A percentile compares a stretch with the other conserved stretches of the same genome.
phyloP scores from a whole-genome alignment of 495 filamentous ascomycete species.

The Neurospora africana region DNA sequence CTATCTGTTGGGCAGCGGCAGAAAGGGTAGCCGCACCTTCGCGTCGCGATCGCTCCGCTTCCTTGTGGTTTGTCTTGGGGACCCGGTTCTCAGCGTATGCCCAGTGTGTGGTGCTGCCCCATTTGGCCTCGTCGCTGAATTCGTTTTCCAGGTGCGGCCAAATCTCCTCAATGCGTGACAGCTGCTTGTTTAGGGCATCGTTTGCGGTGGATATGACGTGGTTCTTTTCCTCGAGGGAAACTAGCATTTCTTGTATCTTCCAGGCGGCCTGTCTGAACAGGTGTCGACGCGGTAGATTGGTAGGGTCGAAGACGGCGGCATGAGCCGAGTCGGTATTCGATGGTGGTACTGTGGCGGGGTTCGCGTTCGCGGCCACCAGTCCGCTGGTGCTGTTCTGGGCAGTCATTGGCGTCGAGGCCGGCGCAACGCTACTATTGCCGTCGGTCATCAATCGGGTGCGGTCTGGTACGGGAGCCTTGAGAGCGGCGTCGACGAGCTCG shows the following conservation, averaged over 20 bases:
- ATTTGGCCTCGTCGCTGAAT: conserved; percentile 87
- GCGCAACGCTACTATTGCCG: conserved; percentile 29
- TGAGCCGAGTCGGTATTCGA: conserved; percentile 29
- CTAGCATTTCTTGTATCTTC: conserved; percentile 64
- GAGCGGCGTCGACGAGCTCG: conserved; percentile 55
- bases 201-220: conserved; percentile 86
- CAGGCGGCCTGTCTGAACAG: conserved; percentile 50
- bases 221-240: conserved; percentile 90
- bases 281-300: conserved; percentile 48
- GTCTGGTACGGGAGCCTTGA: conserved; percentile 45
- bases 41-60: conserved; percentile 60
- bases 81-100: conserved; percentile 80
- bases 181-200: conserved; percentile 76
- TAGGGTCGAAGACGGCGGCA: conserved; percentile 33
- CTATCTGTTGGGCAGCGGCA: conserved; percentile 57
- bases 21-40: conserved; percentile 64
- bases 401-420: conserved; percentile 33
- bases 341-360: conserved; percentile 14
- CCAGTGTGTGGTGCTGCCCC: conserved; percentile 89
- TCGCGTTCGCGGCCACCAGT: conserved; percentile 12
- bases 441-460: conserved; percentile 28
- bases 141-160: conserved; percentile 76
- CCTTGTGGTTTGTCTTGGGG: conserved; percentile 45
- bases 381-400: conserved; percentile 35
- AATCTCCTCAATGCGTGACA: conserved; percentile 70